phyloP scores from a whole-genome alignment of 371 early-diverging fungal species.

The Mycotypha africana region DNA sequence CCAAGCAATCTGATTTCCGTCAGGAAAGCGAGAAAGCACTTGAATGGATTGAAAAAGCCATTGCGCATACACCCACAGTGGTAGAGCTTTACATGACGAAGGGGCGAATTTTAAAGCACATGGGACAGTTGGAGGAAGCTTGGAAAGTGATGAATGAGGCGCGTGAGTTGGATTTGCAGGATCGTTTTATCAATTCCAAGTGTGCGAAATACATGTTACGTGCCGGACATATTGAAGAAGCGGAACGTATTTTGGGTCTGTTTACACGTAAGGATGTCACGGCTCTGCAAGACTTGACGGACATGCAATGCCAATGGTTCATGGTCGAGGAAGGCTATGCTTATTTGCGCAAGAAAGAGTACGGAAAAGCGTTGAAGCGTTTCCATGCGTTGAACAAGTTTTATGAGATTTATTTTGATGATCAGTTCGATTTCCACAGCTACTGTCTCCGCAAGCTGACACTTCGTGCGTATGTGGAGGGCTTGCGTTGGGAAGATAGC shows the following conservation, averaged over 20 bases:
- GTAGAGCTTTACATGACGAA: constrained; percentile 92
- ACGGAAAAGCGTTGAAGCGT: constrained; percentile 83
- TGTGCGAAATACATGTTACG: constrained; percentile 93
- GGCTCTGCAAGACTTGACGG: constrained; percentile 76
- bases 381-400: constrained; percentile 79
- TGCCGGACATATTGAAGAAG: constrained; percentile 71
- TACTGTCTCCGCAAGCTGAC: constrained; percentile 91
- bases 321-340: constrained; percentile 71
- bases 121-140: constrained; percentile 70
- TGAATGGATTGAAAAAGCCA: constrained; percentile 72
- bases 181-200: constrained; percentile 94
- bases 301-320: constrained; percentile 93
- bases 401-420: constrained; percentile 83
- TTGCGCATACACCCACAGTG: constrained; percentile 79
- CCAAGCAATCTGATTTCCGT: constrained; percentile 79
- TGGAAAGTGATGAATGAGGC: constrained; percentile 76
- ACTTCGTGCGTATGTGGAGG: constrained; percentile 77
- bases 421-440: constrained; percentile 96
- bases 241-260: constrained; percentile 75
- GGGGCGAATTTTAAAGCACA: constrained; percentile 92
- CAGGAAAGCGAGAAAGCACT: constrained; percentile 67
- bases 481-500: constrained; percentile 75
- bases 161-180: constrained; percentile 88
- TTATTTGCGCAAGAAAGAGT: constrained; percentile 58
- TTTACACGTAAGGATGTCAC: constrained; percentile 83